phyloP scores from a whole-genome alignment of 2,329 filamentous ascomycete genomes.

The Onygenales sp. region DNA sequence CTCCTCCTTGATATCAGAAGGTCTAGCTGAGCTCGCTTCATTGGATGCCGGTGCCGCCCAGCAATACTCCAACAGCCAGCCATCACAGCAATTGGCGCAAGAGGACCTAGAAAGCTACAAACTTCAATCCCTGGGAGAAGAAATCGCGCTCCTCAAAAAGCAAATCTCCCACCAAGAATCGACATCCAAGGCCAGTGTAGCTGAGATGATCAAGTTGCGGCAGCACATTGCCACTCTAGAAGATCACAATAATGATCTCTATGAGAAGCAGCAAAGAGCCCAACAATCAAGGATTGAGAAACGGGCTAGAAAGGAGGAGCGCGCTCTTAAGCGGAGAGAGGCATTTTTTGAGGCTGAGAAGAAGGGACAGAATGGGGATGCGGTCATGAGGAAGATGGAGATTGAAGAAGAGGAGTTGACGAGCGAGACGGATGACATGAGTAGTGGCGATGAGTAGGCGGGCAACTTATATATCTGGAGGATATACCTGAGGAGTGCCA shows the following conservation, averaged over 20 bases:
- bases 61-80: slow-evolving; percentile 5
- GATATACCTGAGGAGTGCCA: too few species aligned
- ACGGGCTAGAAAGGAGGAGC: slow-evolving; percentile 30
- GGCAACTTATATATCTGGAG: neutral
- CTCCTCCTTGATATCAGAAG: slow-evolving; percentile 29
- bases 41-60: slow-evolving; percentile 13
- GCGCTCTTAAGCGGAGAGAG: slow-evolving; percentile 30
- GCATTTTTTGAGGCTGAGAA: slow-evolving; percentile 38
- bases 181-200: slow-evolving; percentile 24
- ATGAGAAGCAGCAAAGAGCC: slow-evolving; percentile 28
- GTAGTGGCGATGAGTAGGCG: slow-evolving; percentile 19
- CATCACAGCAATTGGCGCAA: neutral
- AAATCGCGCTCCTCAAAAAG: slow-evolving; percentile 30
- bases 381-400: slow-evolving; percentile 29
- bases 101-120: slow-evolving; percentile 14
- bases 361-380: slow-evolving; percentile 32
- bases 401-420: slow-evolving; percentile 23
- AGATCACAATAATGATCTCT: slow-evolving; percentile 29
- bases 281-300: slow-evolving; percentile 23
- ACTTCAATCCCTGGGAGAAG: slow-evolving; percentile 27
- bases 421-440: slow-evolving; percentile 27
- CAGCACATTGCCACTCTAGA: slow-evolving; percentile 25
- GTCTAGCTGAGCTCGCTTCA: slow-evolving; percentile 28
- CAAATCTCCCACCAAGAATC: slow-evolving; percentile 19
- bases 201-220: slow-evolving; percentile 28